Evolutionary conservation across 345 rosid genomes (phyloP), one percentile per base, ranked within the genome.

Genomic region (Heritiera fomes): DNA sequence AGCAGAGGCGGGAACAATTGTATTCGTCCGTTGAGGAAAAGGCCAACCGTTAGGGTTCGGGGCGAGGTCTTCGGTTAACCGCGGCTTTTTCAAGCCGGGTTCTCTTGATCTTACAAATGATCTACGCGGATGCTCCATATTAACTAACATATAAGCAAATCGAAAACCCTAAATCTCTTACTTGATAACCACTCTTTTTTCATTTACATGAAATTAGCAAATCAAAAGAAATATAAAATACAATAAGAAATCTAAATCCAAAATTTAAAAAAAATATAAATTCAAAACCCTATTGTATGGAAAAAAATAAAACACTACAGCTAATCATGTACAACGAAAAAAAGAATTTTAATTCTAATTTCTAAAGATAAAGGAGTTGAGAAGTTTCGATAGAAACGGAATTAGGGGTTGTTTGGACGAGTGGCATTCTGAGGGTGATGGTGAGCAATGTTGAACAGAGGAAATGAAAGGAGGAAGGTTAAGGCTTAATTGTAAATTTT

Each of bases 21-120:
- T 77, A 87, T 85, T 75, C 90, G 89, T 8, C 81, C 69, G 75
- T 62, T 85, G 2, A 82, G 67, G 73, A 85, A 83, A 55, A 50
- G 46, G n/a, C 40, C 79, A 53, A 8, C 79, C 82, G 62, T 65
- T 81, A 60, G 80, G 77, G 70, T 76, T 80, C 8, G 82, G 79
- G 6, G 81, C 77, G 60, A 78, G 81, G 30, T 89, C 93, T 40
- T 84, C 90, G 6, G 80, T 46, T 66, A 89, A 82, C 72, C 95
- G 89, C 6, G 90, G 89, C 43, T 86, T 91, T 88, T 91, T 91
- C 40, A 84, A 46, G 4, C 80, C 89, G 30, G 87, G 87, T 75
- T 92, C 97, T 82, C 96, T 83, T 61, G 97, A 89, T 92, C 97
- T 90, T 80, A 94, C 95, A 78, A 91, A 92, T 5, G 99, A 72